Base-by-base conservation (phyloP, 306 rosid genomes). In the Spatholobus suberectus region DNA sequence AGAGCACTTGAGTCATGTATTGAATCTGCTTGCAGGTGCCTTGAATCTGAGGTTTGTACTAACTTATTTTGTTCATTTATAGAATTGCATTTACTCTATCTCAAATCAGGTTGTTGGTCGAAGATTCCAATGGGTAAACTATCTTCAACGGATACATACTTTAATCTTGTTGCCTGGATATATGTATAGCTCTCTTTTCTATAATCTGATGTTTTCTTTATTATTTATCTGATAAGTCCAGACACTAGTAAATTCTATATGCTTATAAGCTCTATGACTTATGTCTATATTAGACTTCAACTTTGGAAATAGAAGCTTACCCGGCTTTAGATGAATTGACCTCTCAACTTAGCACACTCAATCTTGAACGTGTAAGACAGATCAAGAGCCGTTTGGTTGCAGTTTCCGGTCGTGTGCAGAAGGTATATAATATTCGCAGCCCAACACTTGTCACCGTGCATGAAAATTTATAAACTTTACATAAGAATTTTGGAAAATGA, bases 311-410 rank as follows among this genome's bases (percentile, higher is more conserved):
- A 49, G 95, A 95, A 79, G 95, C 98, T 81, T 91, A 93, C 78
- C 96, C 97, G 23, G 98, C 97, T 47, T 87, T 95, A 26, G 98
- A 90, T 89, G 91, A 91, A 89, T 82, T 95, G 80, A 93, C 95
- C 73, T 85, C 97, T 14, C 86, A 87, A 67, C 89, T 94, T 40
- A 88, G 92, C 81, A 89, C 94, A 38, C 94, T 93, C 81, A 95
- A 90, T 68, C 90, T 95, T 79, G 97, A 93, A 75, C 90, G 89
- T 0, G 97, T 93, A 70, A 90, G 97, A 66, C 94, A 89, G 59
- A 91, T 95, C 78, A 95, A 95, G 87, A 95, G 93, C 78, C 93
- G 97, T 65, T 77, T 95, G 91, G 97, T 90, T 79, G 87, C 92
- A 18, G 90, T 94, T 73, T 90, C 96, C 3, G 96, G 98, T 52